These are phyloP conservation scores for Hirsutella rhossiliensis DNA, from an alignment of 2,329 filamentous ascomycete species.

Conservation along the genomic window DNA sequence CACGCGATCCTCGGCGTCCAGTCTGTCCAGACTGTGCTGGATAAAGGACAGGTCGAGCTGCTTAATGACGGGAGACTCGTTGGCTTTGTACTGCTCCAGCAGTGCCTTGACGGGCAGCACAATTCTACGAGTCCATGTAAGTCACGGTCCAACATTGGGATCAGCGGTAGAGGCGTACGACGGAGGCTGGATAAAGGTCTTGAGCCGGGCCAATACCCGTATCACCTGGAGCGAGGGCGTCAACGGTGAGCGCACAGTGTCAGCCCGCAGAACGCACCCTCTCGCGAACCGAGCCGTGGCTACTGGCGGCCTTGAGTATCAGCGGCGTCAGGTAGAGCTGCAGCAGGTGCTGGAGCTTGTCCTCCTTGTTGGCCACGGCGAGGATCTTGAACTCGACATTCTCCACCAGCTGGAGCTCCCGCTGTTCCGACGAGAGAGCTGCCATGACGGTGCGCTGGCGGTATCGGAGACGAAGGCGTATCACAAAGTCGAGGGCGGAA, in stretches of 20 bases:
- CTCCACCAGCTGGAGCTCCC: conserved; percentile 71
- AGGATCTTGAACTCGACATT: conserved; percentile 76
- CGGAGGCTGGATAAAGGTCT: conserved; percentile 39
- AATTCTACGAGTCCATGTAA: conserved; percentile 32
- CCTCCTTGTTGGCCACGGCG: conserved; percentile 69
- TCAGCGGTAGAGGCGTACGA: conserved; percentile 23
- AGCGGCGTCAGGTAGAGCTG: conserved; percentile 70
- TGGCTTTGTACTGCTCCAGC: conserved; percentile 78
- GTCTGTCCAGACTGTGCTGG: conserved; percentile 57
- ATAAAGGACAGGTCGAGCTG: conserved; percentile 86
- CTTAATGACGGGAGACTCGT: conserved; percentile 60
- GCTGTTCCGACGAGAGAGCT: conserved; percentile 39
- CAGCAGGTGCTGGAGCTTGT: conserved; percentile 67
- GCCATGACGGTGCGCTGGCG: conserved; percentile 18
- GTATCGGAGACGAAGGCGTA: neutral
- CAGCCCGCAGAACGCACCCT: conserved; percentile 37
- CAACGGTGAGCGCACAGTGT: neutral
- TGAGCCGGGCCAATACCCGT: conserved; percentile 37
- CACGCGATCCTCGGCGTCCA: conserved; percentile 48
- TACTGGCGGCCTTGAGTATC: conserved; percentile 76
- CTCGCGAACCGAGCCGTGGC: conserved; percentile 65
- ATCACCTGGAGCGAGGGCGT: conserved; percentile 27
- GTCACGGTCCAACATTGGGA: neutral
- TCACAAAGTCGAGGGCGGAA: neutral
- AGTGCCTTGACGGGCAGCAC: conserved; percentile 75